Conservation (phyloP, 1,284 basidiomycete genomes). For the Abortiporus biennis region DNA sequence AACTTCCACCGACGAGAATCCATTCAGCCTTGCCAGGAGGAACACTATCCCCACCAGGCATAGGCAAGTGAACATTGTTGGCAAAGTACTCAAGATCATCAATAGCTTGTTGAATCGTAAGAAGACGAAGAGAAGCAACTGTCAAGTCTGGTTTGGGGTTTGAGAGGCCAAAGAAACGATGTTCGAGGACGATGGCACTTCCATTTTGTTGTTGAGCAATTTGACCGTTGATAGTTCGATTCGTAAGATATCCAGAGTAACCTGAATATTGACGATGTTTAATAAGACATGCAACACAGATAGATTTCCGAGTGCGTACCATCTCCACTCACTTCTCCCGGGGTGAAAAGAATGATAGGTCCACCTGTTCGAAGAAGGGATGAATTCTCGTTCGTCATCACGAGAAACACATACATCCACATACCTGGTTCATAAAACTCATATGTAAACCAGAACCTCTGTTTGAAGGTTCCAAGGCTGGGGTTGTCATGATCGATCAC, state of each 20-base stretch:
- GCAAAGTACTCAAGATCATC: constrained; percentile 70
- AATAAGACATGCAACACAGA: constrained; percentile 2
- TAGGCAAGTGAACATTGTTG: constrained; percentile 57
- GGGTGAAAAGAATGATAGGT: constrained; percentile 57
- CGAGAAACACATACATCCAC: no score
- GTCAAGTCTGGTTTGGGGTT: constrained; percentile 58
- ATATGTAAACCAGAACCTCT: constrained; percentile 64
- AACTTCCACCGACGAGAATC: constrained; percentile 69
- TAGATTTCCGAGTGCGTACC: constrained; percentile 22
- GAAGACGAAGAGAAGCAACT: constrained; percentile 48
- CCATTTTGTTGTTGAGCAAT: constrained; percentile 65
- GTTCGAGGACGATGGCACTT: constrained; percentile 54
- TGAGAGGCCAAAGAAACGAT: constrained; percentile 47
- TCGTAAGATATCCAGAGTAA: constrained; percentile 55
- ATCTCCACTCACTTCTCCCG: constrained; percentile 38
- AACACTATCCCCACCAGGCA: constrained; percentile 55
- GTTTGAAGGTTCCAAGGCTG: constrained; percentile 69
- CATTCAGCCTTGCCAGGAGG: constrained; percentile 56
- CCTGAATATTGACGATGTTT: constrained; percentile 34
- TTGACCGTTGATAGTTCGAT: constrained; percentile 55
- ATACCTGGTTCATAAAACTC: constrained; percentile 54
- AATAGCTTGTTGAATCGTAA: constrained; percentile 68
- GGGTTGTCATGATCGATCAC: constrained; percentile 69
- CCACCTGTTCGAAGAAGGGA: no score
- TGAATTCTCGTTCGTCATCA: constrained; percentile 1